phyloP scores from a whole-genome alignment of 2,329 filamentous ascomycete genomes.

The Penicillium concentricum region DNA sequence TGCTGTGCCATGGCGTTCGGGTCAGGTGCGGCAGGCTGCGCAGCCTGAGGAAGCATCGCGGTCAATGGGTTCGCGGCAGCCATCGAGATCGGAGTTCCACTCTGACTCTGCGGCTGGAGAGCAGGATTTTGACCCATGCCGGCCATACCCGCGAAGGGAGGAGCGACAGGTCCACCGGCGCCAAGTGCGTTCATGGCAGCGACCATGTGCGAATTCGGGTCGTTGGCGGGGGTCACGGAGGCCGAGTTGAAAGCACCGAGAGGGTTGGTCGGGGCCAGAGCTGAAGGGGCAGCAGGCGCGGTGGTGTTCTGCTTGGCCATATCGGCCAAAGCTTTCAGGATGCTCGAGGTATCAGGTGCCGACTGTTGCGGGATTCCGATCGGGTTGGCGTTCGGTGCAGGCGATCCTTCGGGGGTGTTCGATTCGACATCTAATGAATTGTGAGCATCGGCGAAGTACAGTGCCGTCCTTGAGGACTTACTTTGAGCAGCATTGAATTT shows the following conservation, averaged over 20 bases:
- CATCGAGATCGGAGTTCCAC: conserved; percentile 43
- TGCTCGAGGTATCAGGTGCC: conserved; percentile 60
- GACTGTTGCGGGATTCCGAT: conserved; percentile 35
- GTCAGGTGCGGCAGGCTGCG: conserved; percentile 32
- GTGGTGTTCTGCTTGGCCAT: conserved; percentile 73
- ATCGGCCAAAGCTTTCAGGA: conserved; percentile 76
- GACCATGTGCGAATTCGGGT: conserved; percentile 50
- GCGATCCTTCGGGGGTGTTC: conserved; percentile 65
- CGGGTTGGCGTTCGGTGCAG: conserved; percentile 45
- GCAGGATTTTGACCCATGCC: conserved; percentile 39
- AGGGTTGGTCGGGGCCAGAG: conserved; percentile 42
- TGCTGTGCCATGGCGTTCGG: conserved; percentile 64
- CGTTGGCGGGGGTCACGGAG: conserved; percentile 45
- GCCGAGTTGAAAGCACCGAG: conserved; percentile 53
- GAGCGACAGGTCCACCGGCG: conserved; percentile 38
- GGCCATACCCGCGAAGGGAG: conserved; percentile 49
- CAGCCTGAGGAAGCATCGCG: conserved; percentile 43
- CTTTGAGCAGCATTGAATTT: conserved; percentile 68
- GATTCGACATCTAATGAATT: conserved; percentile 57
- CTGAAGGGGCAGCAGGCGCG: conserved; percentile 42
- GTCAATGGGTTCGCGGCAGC: conserved; percentile 42
- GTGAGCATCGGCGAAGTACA: conserved; percentile 23
- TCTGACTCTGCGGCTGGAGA: conserved; percentile 42
- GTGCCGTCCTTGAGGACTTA: conserved; percentile 50
- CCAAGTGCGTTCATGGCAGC: conserved; percentile 57